A percentile compares a stretch with the other conserved stretches of the same genome.
Evolutionary conservation across 2,329 filamentous ascomycete species (phyloP).

Genomic region (Paradendryphiella salina): DNA sequence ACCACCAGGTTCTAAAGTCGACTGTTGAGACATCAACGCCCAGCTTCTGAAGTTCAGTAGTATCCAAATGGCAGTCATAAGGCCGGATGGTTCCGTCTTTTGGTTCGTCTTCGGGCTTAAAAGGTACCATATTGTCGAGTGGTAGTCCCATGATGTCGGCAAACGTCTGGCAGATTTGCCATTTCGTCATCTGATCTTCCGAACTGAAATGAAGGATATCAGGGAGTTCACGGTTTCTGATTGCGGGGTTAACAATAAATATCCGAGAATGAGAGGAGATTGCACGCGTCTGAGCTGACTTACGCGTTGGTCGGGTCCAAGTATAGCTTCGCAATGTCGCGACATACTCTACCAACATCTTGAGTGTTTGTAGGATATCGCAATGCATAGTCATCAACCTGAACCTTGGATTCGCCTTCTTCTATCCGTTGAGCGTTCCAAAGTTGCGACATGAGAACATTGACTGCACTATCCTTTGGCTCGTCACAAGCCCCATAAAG

Average conservation of each 20-base stretch:
- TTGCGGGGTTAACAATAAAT: not conserved
- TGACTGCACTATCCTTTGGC: constrained; percentile 77
- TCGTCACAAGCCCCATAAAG: constrained; percentile 75
- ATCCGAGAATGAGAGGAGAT: not conserved
- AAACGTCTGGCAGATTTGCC: constrained; percentile 79
- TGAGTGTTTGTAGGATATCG: constrained; percentile 88
- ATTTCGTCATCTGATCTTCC: constrained; percentile 86
- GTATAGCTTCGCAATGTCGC: constrained; percentile 74
- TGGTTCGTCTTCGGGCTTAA: constrained; percentile 65
- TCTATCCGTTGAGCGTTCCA: constrained; percentile 69
- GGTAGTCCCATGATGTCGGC: constrained; percentile 78
- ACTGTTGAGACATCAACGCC: constrained; percentile 74
- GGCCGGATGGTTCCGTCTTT: constrained; percentile 74
- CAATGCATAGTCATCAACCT: constrained; percentile 84
- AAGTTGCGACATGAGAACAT: constrained; percentile 75
- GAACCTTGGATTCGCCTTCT: constrained; percentile 55
- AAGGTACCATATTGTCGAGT: constrained; percentile 64
- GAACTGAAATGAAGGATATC: constrained; percentile 80
- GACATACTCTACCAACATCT: constrained; percentile 78
- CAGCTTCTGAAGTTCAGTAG: constrained; percentile 69
- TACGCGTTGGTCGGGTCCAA: constrained; percentile 37
- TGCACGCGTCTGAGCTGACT: not conserved
- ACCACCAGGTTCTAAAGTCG: constrained; percentile 82
- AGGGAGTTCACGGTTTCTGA: constrained; percentile 59
- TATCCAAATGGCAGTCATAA: constrained; percentile 87